Evolutionary conservation across 129 eudicot genomes (phyloP), one percentile per base, ranked within the genome.

Genomic region (carrot (Daucus carota)): DNA sequence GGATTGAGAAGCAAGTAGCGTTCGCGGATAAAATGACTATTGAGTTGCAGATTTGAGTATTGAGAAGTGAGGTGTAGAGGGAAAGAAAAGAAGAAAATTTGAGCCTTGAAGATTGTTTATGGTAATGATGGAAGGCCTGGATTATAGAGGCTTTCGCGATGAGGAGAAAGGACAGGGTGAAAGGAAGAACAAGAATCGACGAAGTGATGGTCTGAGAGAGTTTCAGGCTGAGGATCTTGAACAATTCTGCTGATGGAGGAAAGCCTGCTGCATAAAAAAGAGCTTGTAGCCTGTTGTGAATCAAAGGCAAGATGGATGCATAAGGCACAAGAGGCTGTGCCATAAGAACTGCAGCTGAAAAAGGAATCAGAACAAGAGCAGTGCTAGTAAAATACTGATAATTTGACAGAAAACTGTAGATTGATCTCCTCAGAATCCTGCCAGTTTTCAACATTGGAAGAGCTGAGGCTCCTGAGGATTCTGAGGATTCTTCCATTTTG

Each of bases 41-140:
- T 3, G 80, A 70, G 85, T 89, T 94, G 89, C 96, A 89, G 6
- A 91, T 63, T 72, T 94, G 98, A 36, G 98, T 94, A 73, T 71
- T 33, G 65, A 87, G 66, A 62, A 94, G 90, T 42, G 90, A 85
- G 26, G 12, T 77, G 80, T 79, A 83, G 69, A 80, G 80, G 32
- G 85, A 54, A 41, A 73, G 13, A 67, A 83, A 69, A 6, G 85
- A 83, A 3, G 81, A 72, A 63, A 79, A 43, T 5, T 72, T 42
- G 0, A 42, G 59, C 6, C 38, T 76, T 20, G 67, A 38, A 11
- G 34, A 34, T 28, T 69, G 68, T 67, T 80, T 82, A 0, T 45
- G 73, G 45, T 70, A 50, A 72, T 6, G 63, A 47, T 43, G 42
- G 13, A 88, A 75, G 69, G 77, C 62, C 45, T 77, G 88, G 50